Evolutionary conservation across 2,329 filamentous ascomycete genomes (phyloP).

Genomic region (Fusarium cicatricum): DNA sequence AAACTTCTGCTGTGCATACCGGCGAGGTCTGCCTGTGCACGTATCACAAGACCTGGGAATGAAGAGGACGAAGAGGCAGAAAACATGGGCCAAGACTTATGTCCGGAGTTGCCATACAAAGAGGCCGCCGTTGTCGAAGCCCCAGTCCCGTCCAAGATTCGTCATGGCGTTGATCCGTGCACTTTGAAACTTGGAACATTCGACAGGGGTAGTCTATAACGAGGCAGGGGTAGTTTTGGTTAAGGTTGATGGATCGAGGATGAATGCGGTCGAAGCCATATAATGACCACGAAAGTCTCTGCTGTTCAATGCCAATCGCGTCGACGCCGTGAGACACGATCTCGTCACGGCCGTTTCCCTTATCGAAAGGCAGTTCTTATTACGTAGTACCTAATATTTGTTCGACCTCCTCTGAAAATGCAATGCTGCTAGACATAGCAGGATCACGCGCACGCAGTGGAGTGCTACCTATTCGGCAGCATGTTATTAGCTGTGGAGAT

Average conservation of each 20-base stretch:
- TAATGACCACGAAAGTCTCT: neutral
- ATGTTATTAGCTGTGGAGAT: conserved; percentile 35
- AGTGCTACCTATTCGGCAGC: conserved; percentile 22
- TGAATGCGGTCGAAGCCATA: conserved; percentile 5
- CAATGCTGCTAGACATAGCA: conserved; percentile 26
- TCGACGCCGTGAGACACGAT: conserved; percentile 5
- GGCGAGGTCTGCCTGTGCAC: too few relatives aligned
- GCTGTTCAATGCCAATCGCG: conserved; percentile 14
- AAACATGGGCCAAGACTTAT: neutral
- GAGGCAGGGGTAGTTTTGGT: conserved; percentile 8
- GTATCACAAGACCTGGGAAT: too few relatives aligned
- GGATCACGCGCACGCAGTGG: conserved; percentile 16
- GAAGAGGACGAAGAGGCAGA: neutral
- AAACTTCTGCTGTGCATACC: too few relatives aligned
- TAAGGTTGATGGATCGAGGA: conserved; percentile 11
- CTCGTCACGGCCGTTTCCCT: conserved; percentile 11
- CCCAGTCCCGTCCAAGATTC: conserved; percentile 1
- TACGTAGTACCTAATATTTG: too few relatives aligned
- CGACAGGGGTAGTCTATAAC: conserved; percentile 10
- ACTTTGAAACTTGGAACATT: conserved; percentile 28
- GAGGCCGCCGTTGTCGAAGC: conserved; percentile 6
- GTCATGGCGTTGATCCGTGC: conserved; percentile 20
- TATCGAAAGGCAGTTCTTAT: neutral
- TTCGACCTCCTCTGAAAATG: conserved; percentile 10
- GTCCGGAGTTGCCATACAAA: neutral